phyloP scores from a whole-genome alignment of 768 basidiomycete genomes.

The Xanthoconium purpureum region DNA sequence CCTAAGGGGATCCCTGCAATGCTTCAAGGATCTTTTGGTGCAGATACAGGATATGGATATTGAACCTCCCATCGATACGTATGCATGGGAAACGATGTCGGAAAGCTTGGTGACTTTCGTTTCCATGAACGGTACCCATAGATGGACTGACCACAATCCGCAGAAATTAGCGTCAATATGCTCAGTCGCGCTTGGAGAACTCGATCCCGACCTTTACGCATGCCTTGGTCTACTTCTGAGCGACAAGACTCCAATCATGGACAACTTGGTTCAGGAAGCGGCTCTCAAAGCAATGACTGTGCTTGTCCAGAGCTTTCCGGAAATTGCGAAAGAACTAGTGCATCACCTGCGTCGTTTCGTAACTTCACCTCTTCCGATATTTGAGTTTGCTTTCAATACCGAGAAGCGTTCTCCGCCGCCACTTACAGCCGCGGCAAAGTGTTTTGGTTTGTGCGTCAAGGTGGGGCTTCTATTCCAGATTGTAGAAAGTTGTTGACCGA shows the following conservation, averaged over 20 bases:
- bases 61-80: conserved; percentile 80
- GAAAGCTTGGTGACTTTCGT: conserved; percentile 67
- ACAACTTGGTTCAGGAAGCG: conserved; percentile 84
- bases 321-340: conserved; percentile 71
- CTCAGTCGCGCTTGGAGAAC: conserved; percentile 63
- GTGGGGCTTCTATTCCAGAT: conserved; percentile 35
- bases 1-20: conserved; percentile 63
- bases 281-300: conserved; percentile 84
- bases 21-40: conserved; percentile 70
- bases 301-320: conserved; percentile 83
- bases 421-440: conserved; percentile 82
- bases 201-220: conserved; percentile 67
- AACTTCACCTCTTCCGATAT: conserved; percentile 81
- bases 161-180: conserved; percentile 88
- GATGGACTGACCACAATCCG: background rate
- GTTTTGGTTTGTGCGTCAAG: conserved; percentile 85
- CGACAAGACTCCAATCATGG: conserved; percentile 74
- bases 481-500: background rate
- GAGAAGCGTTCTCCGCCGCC: conserved; percentile 75
- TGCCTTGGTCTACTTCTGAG: conserved; percentile 74
- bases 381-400: conserved; percentile 79
- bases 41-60: conserved; percentile 83
- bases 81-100: conserved; percentile 90
- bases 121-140: background rate
- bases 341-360: conserved; percentile 83